Evolutionary conservation across 1,284 basidiomycete genomes (phyloP).

Genomic region (Paramarasmius palmivorus): DNA sequence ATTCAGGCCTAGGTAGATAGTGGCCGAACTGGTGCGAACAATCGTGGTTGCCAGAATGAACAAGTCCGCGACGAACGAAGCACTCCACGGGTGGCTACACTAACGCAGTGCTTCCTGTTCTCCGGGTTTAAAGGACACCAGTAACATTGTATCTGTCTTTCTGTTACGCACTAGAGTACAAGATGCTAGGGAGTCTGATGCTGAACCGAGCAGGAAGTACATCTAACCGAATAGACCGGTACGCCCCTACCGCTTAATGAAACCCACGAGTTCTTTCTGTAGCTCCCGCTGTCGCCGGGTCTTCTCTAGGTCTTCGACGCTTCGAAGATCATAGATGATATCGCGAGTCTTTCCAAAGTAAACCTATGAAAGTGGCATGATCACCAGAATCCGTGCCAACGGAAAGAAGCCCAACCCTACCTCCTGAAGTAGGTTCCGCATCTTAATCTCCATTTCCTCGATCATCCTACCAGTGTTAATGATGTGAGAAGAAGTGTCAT

Average conservation of each 20-base stretch:
- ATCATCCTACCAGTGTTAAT: conserved; percentile 92
- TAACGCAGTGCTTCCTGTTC: no score
- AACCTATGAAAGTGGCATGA: conserved; percentile 54
- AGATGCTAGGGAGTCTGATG: no score
- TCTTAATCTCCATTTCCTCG: conserved; percentile 99
- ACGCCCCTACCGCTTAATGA: conserved; percentile 62
- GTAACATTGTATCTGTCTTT: no score
- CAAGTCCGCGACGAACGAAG: no score
- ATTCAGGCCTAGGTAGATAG: no score
- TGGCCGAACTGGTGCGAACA: no score
- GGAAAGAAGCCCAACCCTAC: conserved; percentile 32
- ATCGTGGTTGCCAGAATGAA: no score
- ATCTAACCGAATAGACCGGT: no score
- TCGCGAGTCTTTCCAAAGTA: conserved; percentile 99
- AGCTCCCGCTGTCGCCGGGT: conserved; percentile 81
- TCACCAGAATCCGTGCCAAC: neutral
- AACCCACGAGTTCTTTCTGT: conserved; percentile 93
- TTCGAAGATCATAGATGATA: conserved; percentile 89
- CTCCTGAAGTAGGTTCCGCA: conserved; percentile 94
- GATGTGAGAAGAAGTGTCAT: conserved; percentile 81
- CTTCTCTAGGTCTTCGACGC: conserved; percentile 84
- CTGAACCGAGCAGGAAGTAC: no score
- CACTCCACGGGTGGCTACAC: no score
- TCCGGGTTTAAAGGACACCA: no score
- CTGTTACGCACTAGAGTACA: no score